Base-by-base conservation (phyloP, 2,329 filamentous ascomycete genomes). In the Alternaria sp. region DNA sequence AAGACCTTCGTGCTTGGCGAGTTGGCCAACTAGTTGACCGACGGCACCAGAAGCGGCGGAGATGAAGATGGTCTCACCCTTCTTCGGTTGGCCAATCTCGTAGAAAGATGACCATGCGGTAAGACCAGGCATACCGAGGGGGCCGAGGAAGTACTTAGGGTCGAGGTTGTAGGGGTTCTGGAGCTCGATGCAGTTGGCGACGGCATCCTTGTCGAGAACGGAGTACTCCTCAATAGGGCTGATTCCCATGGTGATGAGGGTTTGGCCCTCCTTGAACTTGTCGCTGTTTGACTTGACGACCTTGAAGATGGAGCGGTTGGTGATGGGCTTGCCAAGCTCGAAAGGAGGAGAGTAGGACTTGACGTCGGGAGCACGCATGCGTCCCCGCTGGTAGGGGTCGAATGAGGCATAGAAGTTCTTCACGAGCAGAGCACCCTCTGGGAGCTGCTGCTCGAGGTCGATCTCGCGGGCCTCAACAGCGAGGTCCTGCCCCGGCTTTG, bases 361-460 rank as follows among this genome's bases (percentile, higher is more conserved):
- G 74, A 81, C 71, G 36, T 82, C 77, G 7, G 90, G 74, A 48
- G 83, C 79, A 48, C 92, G 89, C 91, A 96, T 94, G 68, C 87
- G 87, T 62, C 90, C 91, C 58, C 93, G 90, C 83, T 91, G 88
- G 82, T 96, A 96, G 2, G 93, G 93, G 78, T 96, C 93, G 80
- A 90, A 90, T 41, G 91, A 94, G 65, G 88, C 84, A 78, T 91
- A 92, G 72, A 90, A 85, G 69, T 90, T 86, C 81, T 92, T 87
- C 65, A 90, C 80, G 32, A 87, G 87, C 49, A 96, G 77, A 41
- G 92, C 89, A 64, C 91, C 90, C 44, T 85, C 76, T 24, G 88
- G 84, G 28, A 81, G 80, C 5, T 85, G 76, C 51, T 85, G 82
- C 24, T 87, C 80, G 66, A 89, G 79, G 75, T 95, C 91, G 86